Percentiles rank a stretch among this genome's conserved stretches.
These are phyloP conservation scores for Colletotrichum cordylinicola DNA, from an alignment of 2,329 filamentous ascomycete genomes.

Conservation along the genomic window DNA sequence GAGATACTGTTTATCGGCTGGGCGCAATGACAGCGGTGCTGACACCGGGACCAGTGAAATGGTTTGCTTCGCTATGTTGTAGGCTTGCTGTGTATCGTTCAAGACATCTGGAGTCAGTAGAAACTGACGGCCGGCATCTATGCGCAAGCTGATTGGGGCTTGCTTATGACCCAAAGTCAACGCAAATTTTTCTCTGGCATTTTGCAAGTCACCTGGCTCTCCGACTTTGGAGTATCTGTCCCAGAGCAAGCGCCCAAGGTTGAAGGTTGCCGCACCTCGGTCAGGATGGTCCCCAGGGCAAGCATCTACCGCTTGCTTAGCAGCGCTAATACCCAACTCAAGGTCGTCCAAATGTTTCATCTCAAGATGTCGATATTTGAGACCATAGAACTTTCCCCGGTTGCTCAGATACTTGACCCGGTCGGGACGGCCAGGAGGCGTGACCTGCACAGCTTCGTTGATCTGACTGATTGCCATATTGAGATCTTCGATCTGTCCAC, in stretches of 20 bases:
- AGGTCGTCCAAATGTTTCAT: neutral
- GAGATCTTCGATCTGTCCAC: neutral
- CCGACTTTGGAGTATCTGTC: neutral
- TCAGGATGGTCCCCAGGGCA: neutral
- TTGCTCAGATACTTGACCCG: neutral
- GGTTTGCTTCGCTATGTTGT: neutral
- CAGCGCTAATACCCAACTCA: neutral
- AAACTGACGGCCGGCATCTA: neutral
- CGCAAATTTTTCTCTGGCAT: neutral
- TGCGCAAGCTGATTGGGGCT: neutral
- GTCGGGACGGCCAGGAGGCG: fast-evolving
- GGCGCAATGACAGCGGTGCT: neutral
- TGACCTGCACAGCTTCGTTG: neutral
- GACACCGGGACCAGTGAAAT: neutral
- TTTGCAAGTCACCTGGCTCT: neutral
- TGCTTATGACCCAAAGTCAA: neutral
- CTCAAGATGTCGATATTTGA: neutral
- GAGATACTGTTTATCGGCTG: constrained; percentile 26
- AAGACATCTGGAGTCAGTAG: neutral
- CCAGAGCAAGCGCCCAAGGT: neutral
- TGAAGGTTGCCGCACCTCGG: neutral
- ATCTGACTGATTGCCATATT: neutral
- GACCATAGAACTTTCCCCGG: neutral
- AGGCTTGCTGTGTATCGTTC: neutral
- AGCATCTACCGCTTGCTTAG: fast-evolving